A percentile compares a stretch with the other conserved stretches of the same genome.
Conservation (phyloP, 2,329 filamentous ascomycete species). For the Botrytis galanthina region DNA sequence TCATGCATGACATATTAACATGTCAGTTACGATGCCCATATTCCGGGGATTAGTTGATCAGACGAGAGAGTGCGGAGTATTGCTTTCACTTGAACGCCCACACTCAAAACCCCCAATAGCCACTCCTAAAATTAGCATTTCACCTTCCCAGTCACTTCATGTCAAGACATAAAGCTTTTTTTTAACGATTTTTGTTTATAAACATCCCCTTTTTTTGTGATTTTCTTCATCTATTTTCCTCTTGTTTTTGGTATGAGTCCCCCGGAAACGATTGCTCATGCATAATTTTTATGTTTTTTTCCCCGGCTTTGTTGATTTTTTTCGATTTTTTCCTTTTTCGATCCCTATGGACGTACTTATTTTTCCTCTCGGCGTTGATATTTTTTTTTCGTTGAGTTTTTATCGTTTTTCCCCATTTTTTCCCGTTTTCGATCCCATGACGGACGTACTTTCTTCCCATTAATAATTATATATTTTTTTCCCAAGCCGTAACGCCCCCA, state of each 20-base stretch:
- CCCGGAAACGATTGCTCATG: neutral
- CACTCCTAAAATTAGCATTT: neutral
- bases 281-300: neutral
- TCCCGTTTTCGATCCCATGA: neutral
- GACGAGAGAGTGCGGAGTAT: neutral
- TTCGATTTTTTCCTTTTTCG: neutral
- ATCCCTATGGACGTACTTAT: neutral
- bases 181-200: neutral
- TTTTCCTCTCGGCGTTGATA: neutral
- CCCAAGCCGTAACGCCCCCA: neutral
- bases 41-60: neutral
- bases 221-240: neutral
- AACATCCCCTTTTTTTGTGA: neutral
- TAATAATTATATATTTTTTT: neutral
- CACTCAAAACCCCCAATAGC: neutral
- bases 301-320: neutral
- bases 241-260: neutral
- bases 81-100: neutral
- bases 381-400: neutral
- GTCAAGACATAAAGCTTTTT: neutral
- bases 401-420: neutral
- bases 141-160: neutral
- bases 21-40: neutral
- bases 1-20: neutral
- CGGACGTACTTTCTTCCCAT: neutral